phyloP scores from a whole-genome alignment of 2,329 filamentous ascomycete genomes.

The Pyricularia pennisetigena region DNA sequence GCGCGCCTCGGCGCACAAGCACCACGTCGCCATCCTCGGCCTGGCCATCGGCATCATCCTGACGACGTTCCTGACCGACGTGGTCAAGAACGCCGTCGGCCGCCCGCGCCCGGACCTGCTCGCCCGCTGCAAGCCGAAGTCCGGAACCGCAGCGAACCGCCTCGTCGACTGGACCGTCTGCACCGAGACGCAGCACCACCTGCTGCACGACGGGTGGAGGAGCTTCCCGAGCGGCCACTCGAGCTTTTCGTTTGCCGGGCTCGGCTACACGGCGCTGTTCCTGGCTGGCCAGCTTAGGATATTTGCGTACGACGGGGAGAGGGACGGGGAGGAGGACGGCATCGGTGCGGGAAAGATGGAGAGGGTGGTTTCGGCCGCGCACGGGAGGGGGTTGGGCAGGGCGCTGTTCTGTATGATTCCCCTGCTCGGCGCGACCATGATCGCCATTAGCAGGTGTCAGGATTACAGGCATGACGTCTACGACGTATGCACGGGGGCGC shows the following conservation, averaged over 20 bases:
- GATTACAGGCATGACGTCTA: constrained; percentile 65
- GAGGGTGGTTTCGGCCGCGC: constrained; percentile 14
- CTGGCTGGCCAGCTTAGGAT: constrained; percentile 57
- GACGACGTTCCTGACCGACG: constrained; percentile 75
- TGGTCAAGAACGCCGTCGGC: constrained; percentile 82
- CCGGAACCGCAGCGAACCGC: constrained; percentile 33
- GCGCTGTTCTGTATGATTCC: constrained; percentile 48
- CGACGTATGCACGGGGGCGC: constrained; percentile 53
- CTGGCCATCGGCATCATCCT: constrained; percentile 69
- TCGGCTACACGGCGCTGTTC: constrained; percentile 66
- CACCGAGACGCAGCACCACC: constrained; percentile 58
- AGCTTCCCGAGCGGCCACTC: constrained; percentile 76
- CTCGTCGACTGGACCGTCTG: constrained; percentile 61
- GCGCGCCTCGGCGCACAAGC: constrained; percentile 62
- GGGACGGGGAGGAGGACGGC: constrained; percentile 17
- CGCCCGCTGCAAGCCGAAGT: constrained; percentile 67
- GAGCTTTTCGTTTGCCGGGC: constrained; percentile 67
- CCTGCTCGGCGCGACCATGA: constrained; percentile 52
- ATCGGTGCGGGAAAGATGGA: constrained; percentile 9
- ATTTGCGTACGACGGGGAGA: constrained; percentile 25
- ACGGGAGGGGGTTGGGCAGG: constrained; percentile 35
- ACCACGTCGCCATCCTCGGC: constrained; percentile 76
- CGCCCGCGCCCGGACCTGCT: constrained; percentile 47
- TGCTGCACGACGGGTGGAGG: constrained; percentile 73
- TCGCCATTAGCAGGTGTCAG: constrained; percentile 59